These are phyloP conservation scores for Pseudogymnoascus sp. DNA, from an alignment of 2,329 filamentous ascomycete species.

Conservation along the genomic window DNA sequence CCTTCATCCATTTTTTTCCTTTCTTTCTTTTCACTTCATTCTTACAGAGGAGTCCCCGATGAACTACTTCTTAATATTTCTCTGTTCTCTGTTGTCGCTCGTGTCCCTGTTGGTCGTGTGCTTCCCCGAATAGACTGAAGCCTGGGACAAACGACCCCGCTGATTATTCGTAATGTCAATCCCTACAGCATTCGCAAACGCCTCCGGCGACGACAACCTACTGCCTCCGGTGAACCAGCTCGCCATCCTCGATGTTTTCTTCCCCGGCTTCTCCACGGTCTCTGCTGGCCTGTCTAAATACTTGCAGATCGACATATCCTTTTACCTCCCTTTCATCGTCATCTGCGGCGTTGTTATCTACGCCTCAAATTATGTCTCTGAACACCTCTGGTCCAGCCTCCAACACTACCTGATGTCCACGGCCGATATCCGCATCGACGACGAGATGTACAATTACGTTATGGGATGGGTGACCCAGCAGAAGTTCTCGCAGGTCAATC, in stretches of 20 bases:
- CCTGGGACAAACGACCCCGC: not conserved
- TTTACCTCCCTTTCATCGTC: slow-evolving; percentile 54
- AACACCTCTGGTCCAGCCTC: slow-evolving; percentile 41
- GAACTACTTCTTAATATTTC: not conserved
- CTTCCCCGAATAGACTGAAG: not conserved
- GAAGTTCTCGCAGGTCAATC: slow-evolving; percentile 50
- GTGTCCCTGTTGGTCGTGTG: not conserved
- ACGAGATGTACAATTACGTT: slow-evolving; percentile 66
- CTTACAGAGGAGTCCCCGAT: not conserved
- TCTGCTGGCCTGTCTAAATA: slow-evolving; percentile 47
- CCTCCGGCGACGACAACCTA: not conserved
- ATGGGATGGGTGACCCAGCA: slow-evolving; percentile 64
- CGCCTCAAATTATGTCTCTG: slow-evolving; percentile 45
- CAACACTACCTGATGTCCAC: slow-evolving; percentile 55
- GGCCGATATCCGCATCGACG: slow-evolving; percentile 59
- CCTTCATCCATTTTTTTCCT: not conserved
- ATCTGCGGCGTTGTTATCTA: slow-evolving; percentile 42
- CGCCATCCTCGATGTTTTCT: slow-evolving; percentile 54
- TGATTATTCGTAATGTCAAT: not conserved
- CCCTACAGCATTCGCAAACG: not conserved
- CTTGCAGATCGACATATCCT: slow-evolving; percentile 53
- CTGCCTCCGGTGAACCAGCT: not conserved
- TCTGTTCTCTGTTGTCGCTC: not conserved
- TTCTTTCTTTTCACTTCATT: not conserved
- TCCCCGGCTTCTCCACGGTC: slow-evolving; percentile 58